Conservation (phyloP, 2,329 filamentous ascomycete genomes). For the Pseudogymnoascus verrucosus region DNA sequence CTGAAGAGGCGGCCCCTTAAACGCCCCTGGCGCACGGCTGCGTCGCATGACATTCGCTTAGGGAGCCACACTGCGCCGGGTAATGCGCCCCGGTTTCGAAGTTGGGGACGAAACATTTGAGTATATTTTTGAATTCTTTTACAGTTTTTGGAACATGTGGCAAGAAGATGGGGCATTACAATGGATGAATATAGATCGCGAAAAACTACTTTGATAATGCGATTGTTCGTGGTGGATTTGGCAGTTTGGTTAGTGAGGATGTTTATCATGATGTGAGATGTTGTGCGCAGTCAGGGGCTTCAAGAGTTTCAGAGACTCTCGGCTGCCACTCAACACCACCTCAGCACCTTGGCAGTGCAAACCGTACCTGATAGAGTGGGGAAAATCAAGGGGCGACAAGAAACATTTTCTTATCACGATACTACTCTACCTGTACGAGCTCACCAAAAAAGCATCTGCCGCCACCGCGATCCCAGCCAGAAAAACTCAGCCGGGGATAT, state of each 20-base stretch:
- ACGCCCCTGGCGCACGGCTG: conserved; percentile 4
- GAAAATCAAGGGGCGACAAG: background rate
- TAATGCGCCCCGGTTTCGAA: conserved; percentile 5
- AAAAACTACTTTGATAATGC: background rate
- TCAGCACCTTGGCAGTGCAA: background rate
- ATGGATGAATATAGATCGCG: background rate
- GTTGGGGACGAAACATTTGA: background rate
- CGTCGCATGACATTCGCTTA: conserved; percentile 2
- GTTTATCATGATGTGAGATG: background rate
- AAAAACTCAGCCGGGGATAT: background rate
- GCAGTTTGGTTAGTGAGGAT: background rate
- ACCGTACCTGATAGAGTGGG: background rate
- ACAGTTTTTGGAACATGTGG: background rate
- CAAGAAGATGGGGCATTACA: background rate
- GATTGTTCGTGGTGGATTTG: background rate
- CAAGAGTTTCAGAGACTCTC: background rate
- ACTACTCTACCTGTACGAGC: background rate
- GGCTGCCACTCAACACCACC: background rate
- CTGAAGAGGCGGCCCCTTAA: conserved; percentile 1
- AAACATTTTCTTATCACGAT: conserved; percentile 2
- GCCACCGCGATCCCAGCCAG: background rate
- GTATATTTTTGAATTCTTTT: background rate
- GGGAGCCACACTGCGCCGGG: background rate
- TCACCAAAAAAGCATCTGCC: background rate
- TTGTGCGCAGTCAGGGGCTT: background rate